Percentiles rank a stretch among this genome's conserved stretches.
Evolutionary conservation across 2,329 filamentous ascomycete species (phyloP).

Genomic region (Ophiostoma sp.): DNA sequence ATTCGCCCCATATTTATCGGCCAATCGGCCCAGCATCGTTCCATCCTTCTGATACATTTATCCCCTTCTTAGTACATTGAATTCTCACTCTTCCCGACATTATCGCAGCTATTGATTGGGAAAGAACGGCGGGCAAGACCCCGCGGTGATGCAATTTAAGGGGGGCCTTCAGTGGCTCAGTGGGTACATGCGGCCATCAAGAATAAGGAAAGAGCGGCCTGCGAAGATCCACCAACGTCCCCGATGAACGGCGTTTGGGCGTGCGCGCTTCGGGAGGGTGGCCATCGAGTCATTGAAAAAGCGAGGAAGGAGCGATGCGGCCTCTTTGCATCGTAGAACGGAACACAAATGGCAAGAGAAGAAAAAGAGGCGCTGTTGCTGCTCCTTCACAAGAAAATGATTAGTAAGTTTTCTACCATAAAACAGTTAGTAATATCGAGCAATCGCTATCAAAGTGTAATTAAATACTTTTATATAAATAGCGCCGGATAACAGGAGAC

Average conservation of each 20-base stretch:
- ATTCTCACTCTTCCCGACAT: not conserved
- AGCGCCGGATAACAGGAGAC: not conserved
- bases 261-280: not conserved
- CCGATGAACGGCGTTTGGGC: conserved; percentile 18
- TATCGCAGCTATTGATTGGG: conserved; percentile 1
- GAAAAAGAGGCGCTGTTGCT: no score
- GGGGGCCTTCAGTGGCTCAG: conserved; percentile 1
- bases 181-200: not conserved
- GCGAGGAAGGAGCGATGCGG: not conserved
- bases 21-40: no score
- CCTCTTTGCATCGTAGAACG: not conserved
- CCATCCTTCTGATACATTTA: no score
- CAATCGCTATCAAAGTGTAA: no score
- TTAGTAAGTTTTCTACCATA: no score
- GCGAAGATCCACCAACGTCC: not conserved
- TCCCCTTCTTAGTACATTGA: no score
- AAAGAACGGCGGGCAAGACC: conserved; percentile 8
- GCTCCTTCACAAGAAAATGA: no score
- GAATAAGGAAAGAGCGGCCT: conserved; percentile 5
- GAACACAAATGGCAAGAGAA: no score
- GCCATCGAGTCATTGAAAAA: conserved; percentile 22
- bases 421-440: no score
- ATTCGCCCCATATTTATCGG: no score
- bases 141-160: conserved; percentile 23
- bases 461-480: not conserved